Conservation (phyloP, 768 basidiomycete species). For the Suillus subalutaceus region DNA sequence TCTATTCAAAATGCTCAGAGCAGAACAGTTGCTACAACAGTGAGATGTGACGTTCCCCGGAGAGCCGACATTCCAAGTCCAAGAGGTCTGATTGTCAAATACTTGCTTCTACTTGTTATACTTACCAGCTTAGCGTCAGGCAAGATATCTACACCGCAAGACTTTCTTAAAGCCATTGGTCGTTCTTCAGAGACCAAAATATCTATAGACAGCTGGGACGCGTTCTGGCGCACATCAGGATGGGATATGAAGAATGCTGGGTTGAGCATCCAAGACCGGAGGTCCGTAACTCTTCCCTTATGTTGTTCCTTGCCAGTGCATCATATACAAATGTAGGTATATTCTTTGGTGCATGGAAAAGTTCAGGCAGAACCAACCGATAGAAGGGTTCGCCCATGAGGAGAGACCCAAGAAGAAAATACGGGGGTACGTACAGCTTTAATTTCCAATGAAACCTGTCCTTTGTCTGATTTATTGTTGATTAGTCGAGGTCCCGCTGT, state of each 20-base stretch:
- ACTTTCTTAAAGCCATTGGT: slow-evolving; percentile 77
- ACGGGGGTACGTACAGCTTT: slow-evolving; percentile 62
- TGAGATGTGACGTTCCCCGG: slow-evolving; percentile 10
- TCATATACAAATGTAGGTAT: slow-evolving; percentile 51
- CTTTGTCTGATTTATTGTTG: slow-evolving; percentile 1
- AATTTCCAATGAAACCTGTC: neutral
- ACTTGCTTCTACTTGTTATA: neutral
- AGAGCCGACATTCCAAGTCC: slow-evolving; percentile 24
- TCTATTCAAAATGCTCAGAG: slow-evolving; percentile 42
- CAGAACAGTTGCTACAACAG: slow-evolving; percentile 18
- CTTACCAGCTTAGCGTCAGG: slow-evolving; percentile 36
- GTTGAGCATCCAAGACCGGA: slow-evolving; percentile 66
- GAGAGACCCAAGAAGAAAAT: slow-evolving; percentile 73
- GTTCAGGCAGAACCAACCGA: slow-evolving; percentile 58
- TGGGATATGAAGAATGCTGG: slow-evolving; percentile 65
- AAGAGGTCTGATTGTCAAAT: slow-evolving; percentile 20
- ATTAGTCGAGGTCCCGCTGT: slow-evolving; percentile 73
- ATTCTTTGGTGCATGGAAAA: slow-evolving; percentile 87
- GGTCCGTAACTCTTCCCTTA: slow-evolving; percentile 44
- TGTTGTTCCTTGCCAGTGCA: slow-evolving; percentile 11
- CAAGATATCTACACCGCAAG: slow-evolving; percentile 55
- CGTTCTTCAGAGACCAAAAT: slow-evolving; percentile 68
- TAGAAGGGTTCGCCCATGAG: slow-evolving; percentile 66
- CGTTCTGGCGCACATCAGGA: slow-evolving; percentile 67
- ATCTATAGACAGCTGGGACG: slow-evolving; percentile 66